Evolutionary conservation across 1,284 basidiomycete genomes (phyloP), one percentile per base, ranked within the genome.

Genomic region (Chondrostereum purpureum): DNA sequence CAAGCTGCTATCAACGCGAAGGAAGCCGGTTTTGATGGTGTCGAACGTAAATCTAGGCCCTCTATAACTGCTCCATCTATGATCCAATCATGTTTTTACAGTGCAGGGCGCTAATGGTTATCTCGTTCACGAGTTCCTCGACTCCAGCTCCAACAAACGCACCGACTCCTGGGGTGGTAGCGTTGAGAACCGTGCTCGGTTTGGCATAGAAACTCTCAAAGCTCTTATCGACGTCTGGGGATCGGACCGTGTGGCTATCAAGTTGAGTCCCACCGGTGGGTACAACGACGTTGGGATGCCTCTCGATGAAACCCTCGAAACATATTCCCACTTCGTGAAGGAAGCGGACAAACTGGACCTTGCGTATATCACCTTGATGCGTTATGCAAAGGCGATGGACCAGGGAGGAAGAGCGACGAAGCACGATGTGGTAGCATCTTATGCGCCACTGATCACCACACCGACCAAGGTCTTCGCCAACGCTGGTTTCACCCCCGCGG

Each of bases 1-100:
- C 54, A 72, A 37, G 76, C 77, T 0, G 78, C 78, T 3, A 55
- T 69, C 37, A 73, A 75, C 46, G 77, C 79, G 4, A 70, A 77
- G 40, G 66, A 70, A 54, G 78, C 80, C 18, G 81, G 80, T 0
- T 82, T 83, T 52, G 80, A 86, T 53, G 80, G 80, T 27, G 73
- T 83, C 23, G 80, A 85, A 62, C 44, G 71, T 68, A 50, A 73
- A 1, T 72, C 73, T 46, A 72, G 74, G 48, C 69, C 69, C 40
- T 64, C 72, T 36, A 69, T 73, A 58, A 33, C 49, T 47, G 33
- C 12, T 39, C 42, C 14, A 38, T 35, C 6, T 37, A 5, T 27
- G 18, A n/a, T 34, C 17, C 21, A 4, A 21, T 10, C 27, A n/a
- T n/a, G n/a, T n/a, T n/a, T n/a, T n/a, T n/a, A 16, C 23, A 58